Base-by-base conservation (phyloP, 192 early-diverging fungal species). In the Endogone sp. region DNA sequence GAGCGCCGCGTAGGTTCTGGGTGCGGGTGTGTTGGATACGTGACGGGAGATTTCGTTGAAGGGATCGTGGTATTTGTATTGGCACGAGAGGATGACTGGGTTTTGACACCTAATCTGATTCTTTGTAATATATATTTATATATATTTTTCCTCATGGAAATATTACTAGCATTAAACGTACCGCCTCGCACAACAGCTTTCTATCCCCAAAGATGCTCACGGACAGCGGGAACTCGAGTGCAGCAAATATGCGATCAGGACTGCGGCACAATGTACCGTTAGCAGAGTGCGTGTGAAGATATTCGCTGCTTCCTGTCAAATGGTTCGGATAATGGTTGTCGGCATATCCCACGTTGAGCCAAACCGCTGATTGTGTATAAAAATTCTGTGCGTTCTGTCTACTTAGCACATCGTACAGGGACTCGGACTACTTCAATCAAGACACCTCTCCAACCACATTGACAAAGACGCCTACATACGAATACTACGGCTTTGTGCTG, bases 401-500 rank as follows among this genome's bases (percentile, higher is more conserved):
- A n/a, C n/a, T n/a, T n/a, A n/a, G n/a, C n/a, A n/a, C n/a, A n/a
- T 49, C 1, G 6, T 11, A 11, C 37, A 49, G 37, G 16, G 37
- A 49, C 1, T 49, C 37, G 16, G 37, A 49, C 37, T 49, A 49
- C 16, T 49, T 49, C 16, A 11, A 49, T 60, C 59, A 10, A 28
- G 59, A 60, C 21, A 60, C 22, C 8, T 60, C 59, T 10, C 59
- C 59, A 21, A 60, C 59, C 8, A 60, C 59, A 21, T 60, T 60
- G 27, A 60, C 59, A 60, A 90, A 89, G 57, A 92, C 87, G 11
- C 91, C 91, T 16, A 85, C 89, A 0, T 90, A 88, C 71, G 93
- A 95, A 66, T 94, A 93, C 79, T 94, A 94, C 74, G 94, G 94
- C 22, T 95, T 95, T 77, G 92, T 91, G 0, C 75, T 94, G 31